phyloP scores from a whole-genome alignment of 2,329 filamentous ascomycete genomes.

The Penicillium sp. region DNA sequence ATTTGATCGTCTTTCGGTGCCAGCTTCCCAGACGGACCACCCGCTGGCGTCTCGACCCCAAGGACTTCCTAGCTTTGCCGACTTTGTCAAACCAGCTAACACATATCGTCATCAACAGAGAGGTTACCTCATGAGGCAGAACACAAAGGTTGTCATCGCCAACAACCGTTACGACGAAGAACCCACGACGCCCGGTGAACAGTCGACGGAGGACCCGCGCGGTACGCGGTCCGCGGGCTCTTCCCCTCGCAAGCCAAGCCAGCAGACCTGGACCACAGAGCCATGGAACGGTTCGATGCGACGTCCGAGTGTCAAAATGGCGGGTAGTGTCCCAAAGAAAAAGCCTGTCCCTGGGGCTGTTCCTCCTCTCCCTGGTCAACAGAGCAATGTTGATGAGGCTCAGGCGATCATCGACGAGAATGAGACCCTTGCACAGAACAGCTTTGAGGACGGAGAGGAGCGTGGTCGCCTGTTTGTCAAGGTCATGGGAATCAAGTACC shows the following conservation, averaged over 20 bases:
- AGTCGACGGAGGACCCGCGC: constrained; percentile 29
- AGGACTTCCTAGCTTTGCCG: constrained; percentile 12
- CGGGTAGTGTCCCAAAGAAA: constrained; percentile 57
- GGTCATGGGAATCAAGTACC: constrained; percentile 94
- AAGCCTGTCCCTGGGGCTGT: constrained; percentile 56
- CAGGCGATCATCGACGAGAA: constrained; percentile 66
- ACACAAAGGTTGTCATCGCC: constrained; percentile 94
- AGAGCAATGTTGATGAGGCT: constrained; percentile 65
- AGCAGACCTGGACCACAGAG: constrained; percentile 92
- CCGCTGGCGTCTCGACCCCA: constrained; percentile 18
- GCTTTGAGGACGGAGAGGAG: constrained; percentile 73
- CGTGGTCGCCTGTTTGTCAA: constrained; percentile 92
- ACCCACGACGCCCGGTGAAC: constrained; percentile 26
- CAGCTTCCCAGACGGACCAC: constrained; percentile 10
- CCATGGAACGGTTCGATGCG: constrained; percentile 85
- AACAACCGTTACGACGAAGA: constrained; percentile 64
- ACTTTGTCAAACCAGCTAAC: constrained; percentile 56
- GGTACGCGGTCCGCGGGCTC: constrained; percentile 59
- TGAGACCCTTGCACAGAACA: constrained; percentile 55
- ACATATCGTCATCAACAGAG: constrained; percentile 65
- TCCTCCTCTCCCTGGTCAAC: constrained; percentile 80
- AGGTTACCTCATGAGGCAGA: constrained; percentile 97
- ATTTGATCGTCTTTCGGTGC: constrained; percentile 21
- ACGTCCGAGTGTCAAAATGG: constrained; percentile 58
- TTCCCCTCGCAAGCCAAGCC: constrained; percentile 72